Evolutionary conservation across 331 rosid genomes (phyloP).

Genomic region (Quercus phellos): DNA sequence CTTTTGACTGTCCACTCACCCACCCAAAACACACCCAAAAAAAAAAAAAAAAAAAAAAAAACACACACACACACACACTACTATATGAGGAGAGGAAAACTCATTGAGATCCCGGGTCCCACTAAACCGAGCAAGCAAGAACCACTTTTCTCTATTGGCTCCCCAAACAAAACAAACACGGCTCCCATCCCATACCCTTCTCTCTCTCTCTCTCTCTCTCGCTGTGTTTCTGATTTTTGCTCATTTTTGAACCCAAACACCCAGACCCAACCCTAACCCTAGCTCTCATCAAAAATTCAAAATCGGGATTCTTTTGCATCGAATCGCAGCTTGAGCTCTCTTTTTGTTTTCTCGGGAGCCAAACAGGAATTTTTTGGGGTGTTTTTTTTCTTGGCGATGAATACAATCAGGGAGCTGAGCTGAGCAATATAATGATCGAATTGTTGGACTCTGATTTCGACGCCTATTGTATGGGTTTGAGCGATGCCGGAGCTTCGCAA

Average conservation of each 20-base stretch:
- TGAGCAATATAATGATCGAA: constrained; percentile 58
- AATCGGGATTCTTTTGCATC: too few relatives aligned
- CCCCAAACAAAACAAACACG: neutral
- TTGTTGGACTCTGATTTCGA: constrained; percentile 23
- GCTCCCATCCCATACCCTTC: neutral
- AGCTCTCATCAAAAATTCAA: neutral
- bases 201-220: neutral
- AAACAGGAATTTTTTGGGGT: neutral
- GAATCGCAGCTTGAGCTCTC: neutral
- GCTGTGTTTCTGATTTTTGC: neutral
- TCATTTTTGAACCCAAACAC: too few relatives aligned
- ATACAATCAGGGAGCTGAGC: constrained; percentile 13
- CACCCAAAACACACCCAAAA: too few relatives aligned
- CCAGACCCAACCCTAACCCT: constrained; percentile 58
- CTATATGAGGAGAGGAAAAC: too few relatives aligned
- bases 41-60: too few relatives aligned
- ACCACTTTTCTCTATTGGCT: too few relatives aligned
- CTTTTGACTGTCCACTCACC: too few relatives aligned
- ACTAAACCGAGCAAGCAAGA: too few relatives aligned
- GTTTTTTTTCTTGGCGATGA: constrained; percentile 30
- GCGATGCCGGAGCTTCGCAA: constrained; percentile 89
- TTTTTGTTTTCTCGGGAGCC: neutral
- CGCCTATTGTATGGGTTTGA: constrained; percentile 72
- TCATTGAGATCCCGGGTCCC: too few relatives aligned
- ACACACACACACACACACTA: too few relatives aligned